Conservation (phyloP, 164 flowering plant species). For the Litsea cubeba region DNA sequence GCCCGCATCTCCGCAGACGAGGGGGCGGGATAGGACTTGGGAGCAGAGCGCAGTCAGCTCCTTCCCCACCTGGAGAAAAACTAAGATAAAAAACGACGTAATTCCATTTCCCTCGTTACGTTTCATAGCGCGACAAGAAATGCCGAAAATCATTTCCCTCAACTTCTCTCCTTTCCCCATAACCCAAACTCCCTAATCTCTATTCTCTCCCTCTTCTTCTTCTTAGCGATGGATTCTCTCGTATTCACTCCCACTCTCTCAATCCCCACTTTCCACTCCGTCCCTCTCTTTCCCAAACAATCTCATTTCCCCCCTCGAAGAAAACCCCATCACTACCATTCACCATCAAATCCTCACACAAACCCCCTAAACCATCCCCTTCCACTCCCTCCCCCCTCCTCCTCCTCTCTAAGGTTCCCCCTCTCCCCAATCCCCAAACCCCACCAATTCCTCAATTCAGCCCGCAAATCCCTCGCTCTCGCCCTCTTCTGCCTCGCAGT, state of each 20-base stretch:
- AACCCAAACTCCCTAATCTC: not conserved
- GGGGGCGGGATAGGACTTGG: no score
- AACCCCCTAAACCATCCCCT: not conserved
- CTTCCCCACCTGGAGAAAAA: no score
- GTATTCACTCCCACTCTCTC: not conserved
- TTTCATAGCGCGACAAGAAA: no score
- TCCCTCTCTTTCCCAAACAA: not conserved
- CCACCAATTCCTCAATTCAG: not conserved
- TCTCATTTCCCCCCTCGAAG: not conserved
- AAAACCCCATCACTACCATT: constrained; percentile 4
- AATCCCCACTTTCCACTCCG: constrained; percentile 6
- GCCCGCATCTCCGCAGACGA: no score
- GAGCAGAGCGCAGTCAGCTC: no score
- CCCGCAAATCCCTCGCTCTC: constrained; percentile 33
- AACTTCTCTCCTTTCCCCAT: no score
- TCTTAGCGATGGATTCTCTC: not conserved
- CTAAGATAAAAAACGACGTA: no score
- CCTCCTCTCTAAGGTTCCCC: not conserved
- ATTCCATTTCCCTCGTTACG: no score
- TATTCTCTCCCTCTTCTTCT: not conserved
- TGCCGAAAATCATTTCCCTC: no score
- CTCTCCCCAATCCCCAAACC: constrained; percentile 1
- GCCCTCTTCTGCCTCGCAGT: constrained; percentile 45
- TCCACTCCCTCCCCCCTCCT: constrained; percentile 5
- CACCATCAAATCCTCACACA: constrained; percentile 8